A percentile compares a stretch with the other conserved stretches of the same genome.
These are phyloP conservation scores for Chlorella sp. DNA, from an alignment of 139 green algal species.

Conservation along the genomic window DNA sequence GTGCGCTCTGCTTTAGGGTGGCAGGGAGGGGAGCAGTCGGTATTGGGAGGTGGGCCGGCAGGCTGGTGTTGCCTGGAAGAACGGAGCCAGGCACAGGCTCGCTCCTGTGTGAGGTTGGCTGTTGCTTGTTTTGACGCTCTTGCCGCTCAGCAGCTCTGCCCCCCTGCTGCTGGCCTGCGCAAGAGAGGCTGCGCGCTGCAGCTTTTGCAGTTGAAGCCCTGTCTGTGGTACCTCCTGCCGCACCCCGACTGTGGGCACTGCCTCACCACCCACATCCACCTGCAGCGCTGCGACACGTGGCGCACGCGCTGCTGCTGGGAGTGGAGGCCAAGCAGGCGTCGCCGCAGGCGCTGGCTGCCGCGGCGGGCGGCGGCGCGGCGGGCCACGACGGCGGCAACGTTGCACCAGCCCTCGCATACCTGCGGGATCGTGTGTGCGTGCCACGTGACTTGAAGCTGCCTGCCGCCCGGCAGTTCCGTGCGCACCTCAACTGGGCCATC, in stretches of 20 bases:
- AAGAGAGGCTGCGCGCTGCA: neutral
- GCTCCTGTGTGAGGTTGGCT: no score
- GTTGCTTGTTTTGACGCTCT: no score
- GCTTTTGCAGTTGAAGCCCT: neutral
- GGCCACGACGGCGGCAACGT: slow-evolving; percentile 41
- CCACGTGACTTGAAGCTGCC: slow-evolving; percentile 85
- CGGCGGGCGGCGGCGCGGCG: neutral
- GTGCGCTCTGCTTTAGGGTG: neutral
- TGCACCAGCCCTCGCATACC: slow-evolving; percentile 59
- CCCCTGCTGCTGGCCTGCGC: no score
- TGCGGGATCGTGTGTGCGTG: slow-evolving; percentile 87
- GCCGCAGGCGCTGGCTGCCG: slow-evolving; percentile 54
- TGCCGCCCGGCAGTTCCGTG: slow-evolving; percentile 86
- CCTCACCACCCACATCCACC: neutral
- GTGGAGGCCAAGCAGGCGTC: slow-evolving; percentile 64
- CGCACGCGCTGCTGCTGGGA: slow-evolving; percentile 79
- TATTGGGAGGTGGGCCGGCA: neutral
- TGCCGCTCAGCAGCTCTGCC: no score
- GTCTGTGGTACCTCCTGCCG: neutral
- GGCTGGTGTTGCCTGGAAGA: neutral
- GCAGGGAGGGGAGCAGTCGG: neutral
- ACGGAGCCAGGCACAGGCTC: no score
- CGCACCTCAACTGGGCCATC: slow-evolving; percentile 86
- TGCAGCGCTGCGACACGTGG: slow-evolving; percentile 82
- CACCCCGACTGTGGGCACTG: neutral